These are phyloP conservation scores for Thielaviopsis punctulata DNA, from an alignment of 2,329 filamentous ascomycete genomes.

Conservation along the genomic window DNA sequence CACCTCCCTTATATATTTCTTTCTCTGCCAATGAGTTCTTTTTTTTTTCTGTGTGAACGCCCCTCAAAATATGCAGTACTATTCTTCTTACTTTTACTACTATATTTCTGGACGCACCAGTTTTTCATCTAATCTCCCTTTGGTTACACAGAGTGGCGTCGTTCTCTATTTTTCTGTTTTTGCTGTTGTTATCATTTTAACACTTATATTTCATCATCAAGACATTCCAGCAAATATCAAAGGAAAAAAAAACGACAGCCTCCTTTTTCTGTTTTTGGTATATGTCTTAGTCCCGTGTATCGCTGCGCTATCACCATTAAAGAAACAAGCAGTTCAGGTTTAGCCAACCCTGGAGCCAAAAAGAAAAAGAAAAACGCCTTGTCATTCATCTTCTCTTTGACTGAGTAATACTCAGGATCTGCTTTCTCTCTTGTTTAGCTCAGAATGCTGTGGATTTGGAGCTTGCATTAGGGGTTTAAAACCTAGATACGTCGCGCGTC, in stretches of 20 bases:
- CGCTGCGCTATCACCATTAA: not conserved
- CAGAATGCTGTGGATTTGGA: too few species aligned
- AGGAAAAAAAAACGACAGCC: not conserved
- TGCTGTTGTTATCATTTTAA: not conserved
- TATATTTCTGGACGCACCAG: not conserved
- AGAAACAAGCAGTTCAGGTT: not conserved
- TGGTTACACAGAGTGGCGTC: not conserved
- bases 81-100: not conserved
- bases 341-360: not conserved
- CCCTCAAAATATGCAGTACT: too few species aligned
- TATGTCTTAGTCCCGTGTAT: not conserved
- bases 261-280: not conserved
- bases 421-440: too few species aligned
- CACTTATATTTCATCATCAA: not conserved
- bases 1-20: too few species aligned
- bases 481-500: too few species aligned
- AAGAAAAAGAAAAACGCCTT: not conserved
- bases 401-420: too few species aligned
- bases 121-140: not conserved
- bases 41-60: too few species aligned
- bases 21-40: too few species aligned
- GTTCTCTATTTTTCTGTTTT: too few species aligned
- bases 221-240: too few species aligned
- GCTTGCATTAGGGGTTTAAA: too few species aligned
- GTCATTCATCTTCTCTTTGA: too few species aligned